A percentile compares a stretch with the other conserved stretches of the same genome.
Evolutionary conservation across 352 stramenopile species (phyloP).

Genomic region (Pythium plurisporium): DNA sequence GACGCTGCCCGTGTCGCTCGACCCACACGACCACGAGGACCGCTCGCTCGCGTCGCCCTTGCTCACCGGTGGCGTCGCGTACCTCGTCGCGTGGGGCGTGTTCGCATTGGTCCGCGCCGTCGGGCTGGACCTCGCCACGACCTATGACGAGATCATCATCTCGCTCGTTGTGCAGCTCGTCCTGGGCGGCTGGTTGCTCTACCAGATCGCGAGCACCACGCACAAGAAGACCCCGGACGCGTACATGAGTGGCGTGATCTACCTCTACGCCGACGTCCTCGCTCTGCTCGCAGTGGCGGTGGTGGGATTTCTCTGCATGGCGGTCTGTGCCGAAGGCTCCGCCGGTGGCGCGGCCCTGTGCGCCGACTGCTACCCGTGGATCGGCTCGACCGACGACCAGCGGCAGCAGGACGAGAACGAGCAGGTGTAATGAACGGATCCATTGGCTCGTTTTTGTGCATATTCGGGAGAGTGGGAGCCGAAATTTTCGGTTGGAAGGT

Average conservation of each 20-base stretch:
- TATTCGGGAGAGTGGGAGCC: no score
- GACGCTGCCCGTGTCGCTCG: no score
- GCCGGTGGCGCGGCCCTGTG: no score
- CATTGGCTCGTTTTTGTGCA: no score
- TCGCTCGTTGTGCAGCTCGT: slow-evolving; percentile 17
- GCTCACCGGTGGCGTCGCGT: slow-evolving; percentile 1
- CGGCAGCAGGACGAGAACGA: no score
- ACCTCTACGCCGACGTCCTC: slow-evolving; percentile 51
- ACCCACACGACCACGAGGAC: no score
- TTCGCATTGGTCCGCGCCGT: not conserved
- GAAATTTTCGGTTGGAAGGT: no score
- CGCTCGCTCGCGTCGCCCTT: slow-evolving; percentile 5
- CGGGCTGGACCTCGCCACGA: not conserved
- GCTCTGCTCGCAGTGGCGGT: not conserved
- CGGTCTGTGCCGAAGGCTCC: no score
- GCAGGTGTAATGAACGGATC: no score
- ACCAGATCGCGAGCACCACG: slow-evolving; percentile 18
- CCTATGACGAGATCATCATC: not conserved
- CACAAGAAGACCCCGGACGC: slow-evolving; percentile 25
- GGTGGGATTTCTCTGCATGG: no score
- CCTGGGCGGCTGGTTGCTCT: slow-evolving; percentile 23
- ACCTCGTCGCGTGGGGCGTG: slow-evolving; percentile 3
- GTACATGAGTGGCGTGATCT: slow-evolving; percentile 31
- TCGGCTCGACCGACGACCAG: no score
- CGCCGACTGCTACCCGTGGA: no score